phyloP scores from a whole-genome alignment of 2,329 filamentous ascomycete genomes.

The Leptosphaerulina australis region DNA sequence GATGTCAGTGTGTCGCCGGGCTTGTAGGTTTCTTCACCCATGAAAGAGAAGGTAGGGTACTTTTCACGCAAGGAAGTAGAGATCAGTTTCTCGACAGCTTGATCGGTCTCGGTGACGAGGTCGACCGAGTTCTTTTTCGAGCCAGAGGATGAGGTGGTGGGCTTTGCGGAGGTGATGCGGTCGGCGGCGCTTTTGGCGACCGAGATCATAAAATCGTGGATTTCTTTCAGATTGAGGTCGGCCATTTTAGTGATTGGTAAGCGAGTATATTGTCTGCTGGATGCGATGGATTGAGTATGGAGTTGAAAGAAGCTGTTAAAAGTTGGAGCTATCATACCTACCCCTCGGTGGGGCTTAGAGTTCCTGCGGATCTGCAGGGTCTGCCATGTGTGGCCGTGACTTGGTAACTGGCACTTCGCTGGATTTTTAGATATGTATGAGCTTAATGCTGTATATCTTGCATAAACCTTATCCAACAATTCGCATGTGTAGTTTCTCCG shows the following conservation, averaged over 20 bases:
- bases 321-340: conserved; percentile 9
- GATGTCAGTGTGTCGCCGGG: conserved; percentile 67
- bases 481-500: background rate
- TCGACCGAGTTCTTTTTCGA: conserved; percentile 63
- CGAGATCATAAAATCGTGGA: conserved; percentile 56
- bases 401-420: background rate
- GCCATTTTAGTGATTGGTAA: conserved; percentile 33
- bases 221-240: conserved; percentile 53
- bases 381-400: conserved; percentile 11
- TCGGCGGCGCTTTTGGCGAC: conserved; percentile 55
- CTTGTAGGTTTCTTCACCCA: conserved; percentile 67
- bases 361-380: conserved; percentile 13
- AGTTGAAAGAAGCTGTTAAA: background rate
- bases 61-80: conserved; percentile 56
- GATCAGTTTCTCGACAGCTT: conserved; percentile 64
- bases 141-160: conserved; percentile 50
- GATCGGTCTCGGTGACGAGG: conserved; percentile 68
- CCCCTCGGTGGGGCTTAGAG: conserved; percentile 20
- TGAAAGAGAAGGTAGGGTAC: conserved; percentile 61
- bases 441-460: no score
- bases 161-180: conserved; percentile 55
- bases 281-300: background rate
- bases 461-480: background rate
- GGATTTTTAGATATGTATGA: background rate
- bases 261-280: background rate